A percentile compares a stretch with the other conserved stretches of the same genome.
These are phyloP conservation scores for Leptodermis oblonga DNA, from an alignment of 257 asterid species.

Conservation along the genomic window DNA sequence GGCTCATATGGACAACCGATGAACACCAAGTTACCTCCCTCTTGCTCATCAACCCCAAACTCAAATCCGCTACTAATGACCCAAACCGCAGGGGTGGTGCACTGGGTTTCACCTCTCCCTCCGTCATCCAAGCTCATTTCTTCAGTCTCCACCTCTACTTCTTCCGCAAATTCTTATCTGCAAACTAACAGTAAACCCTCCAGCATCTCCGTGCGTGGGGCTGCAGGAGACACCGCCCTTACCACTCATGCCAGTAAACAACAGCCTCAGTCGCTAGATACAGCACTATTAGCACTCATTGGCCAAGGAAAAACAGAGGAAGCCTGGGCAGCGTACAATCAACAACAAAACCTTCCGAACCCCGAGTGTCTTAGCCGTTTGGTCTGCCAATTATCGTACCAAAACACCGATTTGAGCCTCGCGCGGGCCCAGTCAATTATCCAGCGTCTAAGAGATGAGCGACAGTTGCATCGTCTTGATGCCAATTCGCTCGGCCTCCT, in stretches of 20 bases:
- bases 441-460: constrained; percentile 71
- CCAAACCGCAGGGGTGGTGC: constrained; percentile 29
- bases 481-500: constrained; percentile 91
- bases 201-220: constrained; percentile 13
- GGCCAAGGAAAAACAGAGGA: constrained; percentile 77
- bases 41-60: constrained; percentile 10
- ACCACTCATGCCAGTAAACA: constrained; percentile 19
- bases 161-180: constrained; percentile 32
- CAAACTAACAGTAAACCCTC: constrained; percentile 38
- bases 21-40: constrained; percentile 34
- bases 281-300: constrained; percentile 57
- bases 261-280: constrained; percentile 39
- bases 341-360: constrained; percentile 53
- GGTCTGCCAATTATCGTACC: constrained; percentile 72
- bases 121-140: constrained; percentile 25
- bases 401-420: constrained; percentile 53
- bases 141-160: constrained; percentile 24
- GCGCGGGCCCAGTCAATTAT: constrained; percentile 75
- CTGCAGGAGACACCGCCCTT: constrained; percentile 19
- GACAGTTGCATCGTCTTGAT: constrained; percentile 88
- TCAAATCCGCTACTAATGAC: constrained; percentile 23
- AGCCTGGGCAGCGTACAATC: constrained; percentile 69
- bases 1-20: constrained; percentile 51
- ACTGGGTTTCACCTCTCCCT: constrained; percentile 36
- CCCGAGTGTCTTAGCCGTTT: constrained; percentile 90